Base-by-base conservation (phyloP, 2,329 filamentous ascomycete genomes). In the Alternaria infectoria region DNA sequence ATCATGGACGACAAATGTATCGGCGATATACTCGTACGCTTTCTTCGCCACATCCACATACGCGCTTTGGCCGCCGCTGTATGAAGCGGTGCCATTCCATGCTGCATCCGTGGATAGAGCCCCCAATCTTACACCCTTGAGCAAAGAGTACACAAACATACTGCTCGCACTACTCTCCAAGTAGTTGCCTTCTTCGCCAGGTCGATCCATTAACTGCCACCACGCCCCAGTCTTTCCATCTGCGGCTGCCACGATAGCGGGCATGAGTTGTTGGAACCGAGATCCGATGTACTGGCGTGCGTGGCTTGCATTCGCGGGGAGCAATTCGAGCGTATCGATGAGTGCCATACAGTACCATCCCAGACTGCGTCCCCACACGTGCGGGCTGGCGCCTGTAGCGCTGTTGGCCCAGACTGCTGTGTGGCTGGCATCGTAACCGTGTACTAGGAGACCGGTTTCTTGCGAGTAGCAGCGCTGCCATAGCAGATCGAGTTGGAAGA, bases 161-260 rank as follows among this genome's bases (percentile, higher is more conserved):
- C 84, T 85, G 10, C 83, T 85, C 11, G 83, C 86, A 56, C 86
- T 88, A 30, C 84, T 86, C 79, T 90, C 88, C 43, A 90, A 81
- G 70, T 88, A 90, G 70, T 90, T 90, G 0, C 84, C 85, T 30
- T 81, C 58, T 3, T 74, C 69, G 1, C 81, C 82, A 0, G 83
- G 81, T 43, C 83, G 81, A 61, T 82, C 83, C 77, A 89, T 83
- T 44, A 89, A 78, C 65, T 88, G 80, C 85, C 86, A 89, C 83
- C 87, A 89, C 3, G 82, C 86, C 0, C 86, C 84, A 2, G 66
- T 62, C 15, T 43, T 25, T 0, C 19, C 10, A 13, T 70, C 69
- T 1, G 26, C 80, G 0, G 81, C 78, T 2, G 65, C 59, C 21
- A 81, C 77, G 1, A 86, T 69, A 0, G 81, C 81, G 2, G 77